Evolutionary conservation across 768 basidiomycete genomes (phyloP), one percentile per base, ranked within the genome.

Genomic region (Lepiota brunneoincarnata): DNA sequence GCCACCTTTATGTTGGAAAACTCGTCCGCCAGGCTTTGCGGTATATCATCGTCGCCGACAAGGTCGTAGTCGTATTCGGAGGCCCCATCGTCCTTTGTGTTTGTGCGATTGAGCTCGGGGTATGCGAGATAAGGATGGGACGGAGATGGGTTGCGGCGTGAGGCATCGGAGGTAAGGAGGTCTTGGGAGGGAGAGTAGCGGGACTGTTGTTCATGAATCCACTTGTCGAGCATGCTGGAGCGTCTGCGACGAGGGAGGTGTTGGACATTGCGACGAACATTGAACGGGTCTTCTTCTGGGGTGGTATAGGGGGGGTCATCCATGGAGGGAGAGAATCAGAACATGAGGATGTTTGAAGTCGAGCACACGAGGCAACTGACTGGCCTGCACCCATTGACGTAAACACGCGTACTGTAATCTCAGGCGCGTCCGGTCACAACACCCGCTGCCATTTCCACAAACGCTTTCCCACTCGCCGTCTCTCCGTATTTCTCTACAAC

Each of bases 381-480:
- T 48, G 56, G 59, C 49, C 44, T 51, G 36, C 37, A 35, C 38
- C 35, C 40, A 46, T 53, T 59, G 47, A 58, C 57, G 57, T 58
- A 49, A 58, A n/a, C n/a, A n/a, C n/a, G n/a, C n/a, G n/a, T n/a
- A n/a, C n/a, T n/a, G n/a, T n/a, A n/a, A n/a, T n/a, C n/a, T 28
- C 28, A 23, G 34, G 12, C 43, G 21, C 35, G 39, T 41, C 55
- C 34, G 49, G 49, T 53, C 61, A 39, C 23, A 43, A 72, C 52
- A n/a, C 59, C 62, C 34, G 49, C 58, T 34, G 79, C 73, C 52
- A 96, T 87, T 12, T 64, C 69, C 59, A 71, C 65, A 69, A 96
- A 93, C 18, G 93, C 65, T 65, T 75, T 78, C 38, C 81, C 81
- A 2, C 91, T 88, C 11, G 84, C 70, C 26, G 93, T 96, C 60